Conservation (phyloP, 2,329 filamentous ascomycete genomes). For the Talaromyces islandicus region DNA sequence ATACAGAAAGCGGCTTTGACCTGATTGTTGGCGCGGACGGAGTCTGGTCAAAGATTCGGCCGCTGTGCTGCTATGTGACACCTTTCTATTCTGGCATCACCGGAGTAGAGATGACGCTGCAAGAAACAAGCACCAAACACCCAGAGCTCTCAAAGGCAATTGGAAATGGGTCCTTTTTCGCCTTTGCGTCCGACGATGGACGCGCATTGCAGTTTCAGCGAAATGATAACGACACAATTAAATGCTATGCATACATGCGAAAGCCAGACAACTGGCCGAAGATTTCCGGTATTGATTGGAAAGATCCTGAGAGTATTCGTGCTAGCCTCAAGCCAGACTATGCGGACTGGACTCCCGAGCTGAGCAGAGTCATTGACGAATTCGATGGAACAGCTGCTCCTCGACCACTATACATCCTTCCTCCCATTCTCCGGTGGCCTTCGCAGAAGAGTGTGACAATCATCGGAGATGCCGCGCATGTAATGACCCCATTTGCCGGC, state of each 20-base stretch:
- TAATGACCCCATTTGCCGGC: conserved; percentile 24
- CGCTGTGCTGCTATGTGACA: conserved; percentile 16
- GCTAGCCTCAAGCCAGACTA: conserved; percentile 7
- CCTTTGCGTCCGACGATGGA: conserved; percentile 10
- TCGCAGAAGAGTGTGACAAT: conserved; percentile 18
- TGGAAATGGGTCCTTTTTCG: conserved; percentile 18
- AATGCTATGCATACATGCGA: conserved; percentile 6
- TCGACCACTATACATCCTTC: conserved; percentile 19
- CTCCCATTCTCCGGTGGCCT: conserved; percentile 18
- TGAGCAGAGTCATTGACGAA: conserved; percentile 15
- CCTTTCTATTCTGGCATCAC: conserved; percentile 20
- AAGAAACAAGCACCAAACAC: conserved; percentile 14
- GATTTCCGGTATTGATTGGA: neutral
- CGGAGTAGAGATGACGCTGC: conserved; percentile 14
- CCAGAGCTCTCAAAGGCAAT: conserved; percentile 16
- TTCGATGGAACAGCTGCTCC: conserved; percentile 8
- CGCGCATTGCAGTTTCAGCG: conserved; percentile 18
- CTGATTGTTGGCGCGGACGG: conserved; percentile 24
- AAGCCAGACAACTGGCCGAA: conserved; percentile 10
- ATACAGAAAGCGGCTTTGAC: conserved; percentile 16
- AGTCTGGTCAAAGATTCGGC: conserved; percentile 21
- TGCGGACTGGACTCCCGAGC: conserved; percentile 10
- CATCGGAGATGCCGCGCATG: conserved; percentile 22
- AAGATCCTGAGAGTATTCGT: conserved; percentile 1
- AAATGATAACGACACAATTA: conserved; percentile 18